Base-by-base conservation (phyloP, 1,139 yeast species). In the Candida sojae region DNA sequence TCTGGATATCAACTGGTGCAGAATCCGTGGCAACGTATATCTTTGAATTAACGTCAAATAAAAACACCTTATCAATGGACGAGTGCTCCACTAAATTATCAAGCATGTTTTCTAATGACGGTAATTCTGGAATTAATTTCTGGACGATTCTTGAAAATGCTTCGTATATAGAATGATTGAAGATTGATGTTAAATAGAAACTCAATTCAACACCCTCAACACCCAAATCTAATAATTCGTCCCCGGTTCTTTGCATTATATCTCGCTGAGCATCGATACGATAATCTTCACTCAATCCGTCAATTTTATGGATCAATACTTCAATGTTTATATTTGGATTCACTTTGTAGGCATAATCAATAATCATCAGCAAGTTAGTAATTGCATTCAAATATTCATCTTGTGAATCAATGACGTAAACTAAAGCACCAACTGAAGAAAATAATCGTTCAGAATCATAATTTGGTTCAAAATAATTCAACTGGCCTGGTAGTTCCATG, bases 11-110 rank as follows among this genome's bases (percentile, higher is more conserved):
- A 31, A 92, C 97, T 0, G 98, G 97, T 2, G 93, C 84, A 0
- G 96, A 88, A 65, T 93, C 99, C 0, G 98, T 93, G 3, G 98
- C 97, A 42, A 93, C 92, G 63, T 93, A 93, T 30, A 93, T 88
- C 66, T 93, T 93, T n/a, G 96, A 87, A 61, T 88, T 88, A 34
- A 92, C 84, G 63, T 93, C 99, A 61, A 95, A 92, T 51, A 93
- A 67, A 59, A 92, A 93, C 34, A 95, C 95, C 68, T 93, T 93
- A 58, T 93, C 99, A 55, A 93, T 86, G 34, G 88, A 88, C 9
- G 93, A 87, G 62, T 91, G 96, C 55, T 88, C 92, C 53, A 95
- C 95, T 54, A 93, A 73, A 53, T 90, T 83, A 66, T 93, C 97
- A 59, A 93, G 77, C 80, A 93, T 76, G 62, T 89, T 90, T 58